A percentile compares a stretch with the other conserved stretches of the same genome.
Evolutionary conservation across 352 stramenopile genomes (phyloP).

Genomic region (Globisporangium takayamanum): DNA sequence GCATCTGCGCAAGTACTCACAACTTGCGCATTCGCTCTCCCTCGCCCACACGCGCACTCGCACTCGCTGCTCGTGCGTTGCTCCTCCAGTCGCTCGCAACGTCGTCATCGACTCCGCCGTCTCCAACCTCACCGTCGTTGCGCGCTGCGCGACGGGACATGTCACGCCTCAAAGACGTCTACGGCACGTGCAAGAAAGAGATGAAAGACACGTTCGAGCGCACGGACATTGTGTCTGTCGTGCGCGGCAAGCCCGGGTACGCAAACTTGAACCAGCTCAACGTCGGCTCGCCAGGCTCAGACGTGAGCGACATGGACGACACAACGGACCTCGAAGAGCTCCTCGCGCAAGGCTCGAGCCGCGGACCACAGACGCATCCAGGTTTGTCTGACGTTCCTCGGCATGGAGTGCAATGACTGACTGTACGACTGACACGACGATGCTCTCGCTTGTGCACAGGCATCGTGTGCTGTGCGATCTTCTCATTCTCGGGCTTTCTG

Average conservation of each 20-base stretch:
- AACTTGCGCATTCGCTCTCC: too few species aligned
- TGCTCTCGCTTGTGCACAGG: slow-evolving; percentile 16
- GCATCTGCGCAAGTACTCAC: too few species aligned
- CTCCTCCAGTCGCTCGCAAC: not conserved
- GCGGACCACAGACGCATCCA: slow-evolving; percentile 66
- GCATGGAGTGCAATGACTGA: not conserved
- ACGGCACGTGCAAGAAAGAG: slow-evolving; percentile 72
- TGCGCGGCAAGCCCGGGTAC: slow-evolving; percentile 71
- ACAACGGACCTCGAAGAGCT: slow-evolving; percentile 75
- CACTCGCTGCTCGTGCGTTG: too few species aligned
- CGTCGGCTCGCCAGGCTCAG: slow-evolving; percentile 62
- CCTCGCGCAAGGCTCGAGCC: slow-evolving; percentile 61
- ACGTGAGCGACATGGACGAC: slow-evolving; percentile 76
- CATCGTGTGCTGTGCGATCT: slow-evolving; percentile 74
- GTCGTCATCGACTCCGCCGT: not conserved
- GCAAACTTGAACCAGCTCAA: slow-evolving; percentile 82
- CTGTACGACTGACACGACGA: not conserved
- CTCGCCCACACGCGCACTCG: too few species aligned
- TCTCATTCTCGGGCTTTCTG: slow-evolving; percentile 67
- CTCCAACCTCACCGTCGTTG: not conserved
- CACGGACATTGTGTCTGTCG: slow-evolving; percentile 55
- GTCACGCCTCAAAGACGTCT: slow-evolving; percentile 71
- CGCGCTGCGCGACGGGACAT: slow-evolving; percentile 18
- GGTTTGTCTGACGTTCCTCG: slow-evolving; percentile 17
- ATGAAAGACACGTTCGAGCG: slow-evolving; percentile 72